Conservation (phyloP, 352 stramenopile species). For the Aphanomyces cochlioides region DNA sequence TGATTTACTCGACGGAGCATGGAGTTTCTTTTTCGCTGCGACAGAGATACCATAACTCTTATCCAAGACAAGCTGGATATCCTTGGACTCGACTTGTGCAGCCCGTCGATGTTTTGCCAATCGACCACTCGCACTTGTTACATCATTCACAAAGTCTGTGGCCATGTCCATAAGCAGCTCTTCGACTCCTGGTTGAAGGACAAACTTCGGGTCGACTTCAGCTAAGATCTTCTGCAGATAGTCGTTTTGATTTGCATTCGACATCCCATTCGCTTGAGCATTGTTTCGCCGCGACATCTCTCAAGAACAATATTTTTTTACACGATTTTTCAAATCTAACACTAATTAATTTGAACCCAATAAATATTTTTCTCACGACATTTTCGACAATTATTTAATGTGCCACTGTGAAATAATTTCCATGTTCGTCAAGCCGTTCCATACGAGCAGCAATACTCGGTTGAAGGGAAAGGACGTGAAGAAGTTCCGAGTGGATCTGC, state of each 20-base stretch:
- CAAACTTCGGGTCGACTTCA: slow-evolving; percentile 60
- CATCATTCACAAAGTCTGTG: slow-evolving; percentile 70
- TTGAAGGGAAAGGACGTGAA: slow-evolving; percentile 84
- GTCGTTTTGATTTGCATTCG: slow-evolving; percentile 21
- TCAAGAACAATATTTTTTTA: neutral
- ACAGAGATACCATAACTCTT: slow-evolving; percentile 86
- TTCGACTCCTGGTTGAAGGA: slow-evolving; percentile 73
- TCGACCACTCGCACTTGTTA: slow-evolving; percentile 59
- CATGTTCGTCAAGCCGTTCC: slow-evolving; percentile 80
- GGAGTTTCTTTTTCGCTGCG: slow-evolving; percentile 45
- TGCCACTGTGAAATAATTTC: neutral
- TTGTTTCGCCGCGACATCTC: neutral
- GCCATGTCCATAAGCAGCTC: slow-evolving; percentile 81
- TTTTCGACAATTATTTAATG: neutral
- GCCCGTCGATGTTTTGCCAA: slow-evolving; percentile 77
- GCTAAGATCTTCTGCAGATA: slow-evolving; percentile 31
- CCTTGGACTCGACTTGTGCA: slow-evolving; percentile 60
- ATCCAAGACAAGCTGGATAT: slow-evolving; percentile 75
- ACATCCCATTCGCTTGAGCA: neutral
- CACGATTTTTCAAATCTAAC: neutral
- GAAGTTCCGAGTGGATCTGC: slow-evolving; percentile 69
- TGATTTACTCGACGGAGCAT: slow-evolving; percentile 14
- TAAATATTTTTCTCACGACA: neutral
- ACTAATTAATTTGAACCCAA: too few species aligned
- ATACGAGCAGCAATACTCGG: slow-evolving; percentile 71